phyloP scores from a whole-genome alignment of 2,329 filamentous ascomycete species.

The Pseudohalonectria lignicola region DNA sequence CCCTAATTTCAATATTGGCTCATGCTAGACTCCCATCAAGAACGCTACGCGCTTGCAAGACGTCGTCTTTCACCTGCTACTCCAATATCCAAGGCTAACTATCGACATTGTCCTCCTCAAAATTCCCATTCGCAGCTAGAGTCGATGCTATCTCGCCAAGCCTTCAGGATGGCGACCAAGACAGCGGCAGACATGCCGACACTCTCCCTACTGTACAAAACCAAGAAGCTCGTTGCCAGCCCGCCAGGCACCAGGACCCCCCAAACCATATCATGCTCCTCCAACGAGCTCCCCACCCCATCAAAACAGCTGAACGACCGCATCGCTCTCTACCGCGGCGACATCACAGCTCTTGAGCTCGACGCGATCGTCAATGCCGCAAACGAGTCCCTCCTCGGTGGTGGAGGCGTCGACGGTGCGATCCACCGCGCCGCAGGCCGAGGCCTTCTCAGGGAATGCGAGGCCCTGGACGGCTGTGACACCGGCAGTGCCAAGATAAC shows the following conservation, averaged over 20 bases:
- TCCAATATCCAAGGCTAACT: too few relatives aligned
- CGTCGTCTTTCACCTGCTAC: too few relatives aligned
- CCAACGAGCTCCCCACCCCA: conserved; percentile 9
- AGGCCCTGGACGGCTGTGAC: conserved; percentile 56
- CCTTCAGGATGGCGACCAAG: conserved; percentile 24
- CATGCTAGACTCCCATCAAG: too few relatives aligned
- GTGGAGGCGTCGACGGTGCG: conserved; percentile 82
- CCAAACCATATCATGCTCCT: conserved; percentile 2
- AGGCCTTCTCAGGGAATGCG: conserved; percentile 58
- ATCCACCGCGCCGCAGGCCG: conserved; percentile 78
- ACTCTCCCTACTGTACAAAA: conserved; percentile 54
- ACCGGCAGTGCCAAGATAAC: conserved; percentile 82
- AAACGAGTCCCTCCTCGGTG: conserved; percentile 66
- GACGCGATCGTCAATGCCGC: conserved; percentile 92
- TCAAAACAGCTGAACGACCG: conserved; percentile 55
- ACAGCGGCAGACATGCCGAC: conserved; percentile 47
- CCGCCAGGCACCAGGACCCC: conserved; percentile 7
- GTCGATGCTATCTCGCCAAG: neutral
- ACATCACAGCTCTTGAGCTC: conserved; percentile 70
- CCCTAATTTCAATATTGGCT: too few relatives aligned
- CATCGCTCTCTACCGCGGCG: conserved; percentile 59
- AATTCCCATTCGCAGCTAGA: too few relatives aligned
- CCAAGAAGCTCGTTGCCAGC: conserved; percentile 29
- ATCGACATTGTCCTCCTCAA: neutral
- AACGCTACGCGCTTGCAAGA: too few relatives aligned